phyloP scores from a whole-genome alignment of 352 stramenopile genomes.

The Pythium aristosporum region DNA sequence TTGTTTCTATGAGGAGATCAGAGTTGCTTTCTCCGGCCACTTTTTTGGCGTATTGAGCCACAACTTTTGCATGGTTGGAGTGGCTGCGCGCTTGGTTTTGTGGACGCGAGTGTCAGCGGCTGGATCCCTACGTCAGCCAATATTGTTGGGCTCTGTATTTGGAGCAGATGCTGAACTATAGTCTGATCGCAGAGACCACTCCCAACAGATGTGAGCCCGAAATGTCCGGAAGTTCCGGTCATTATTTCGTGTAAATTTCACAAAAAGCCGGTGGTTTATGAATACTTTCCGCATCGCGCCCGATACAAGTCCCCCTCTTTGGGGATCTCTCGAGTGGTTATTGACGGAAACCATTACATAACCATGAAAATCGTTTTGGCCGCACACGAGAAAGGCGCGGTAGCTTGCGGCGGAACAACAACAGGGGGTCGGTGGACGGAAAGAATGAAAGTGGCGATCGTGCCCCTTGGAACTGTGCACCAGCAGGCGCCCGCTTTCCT shows the following conservation, averaged over 20 bases:
- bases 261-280: slow-evolving; percentile 25
- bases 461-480: slow-evolving; percentile 22
- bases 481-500: background rate
- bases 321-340: slow-evolving; percentile 9
- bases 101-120: background rate
- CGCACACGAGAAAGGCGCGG: slow-evolving; percentile 15
- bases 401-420: background rate
- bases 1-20: background rate
- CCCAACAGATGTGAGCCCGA: background rate
- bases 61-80: background rate
- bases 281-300: background rate
- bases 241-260: slow-evolving; percentile 6
- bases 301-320: too few species aligned
- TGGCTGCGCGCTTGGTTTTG: background rate
- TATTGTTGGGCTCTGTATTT: background rate
- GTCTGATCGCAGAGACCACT: slow-evolving; percentile 3
- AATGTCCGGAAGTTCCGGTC: slow-evolving; percentile 1
- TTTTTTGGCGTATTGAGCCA: background rate
- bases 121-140: background rate
- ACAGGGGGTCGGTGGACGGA: slow-evolving; percentile 4
- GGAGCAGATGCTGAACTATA: background rate
- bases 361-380: slow-evolving; percentile 4
- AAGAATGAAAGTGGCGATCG: slow-evolving; percentile 10
- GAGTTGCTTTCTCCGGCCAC: background rate
- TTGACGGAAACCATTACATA: slow-evolving; percentile 20